Conservation (phyloP, 257 asterid species). For the Solanum bulbocastanum region DNA sequence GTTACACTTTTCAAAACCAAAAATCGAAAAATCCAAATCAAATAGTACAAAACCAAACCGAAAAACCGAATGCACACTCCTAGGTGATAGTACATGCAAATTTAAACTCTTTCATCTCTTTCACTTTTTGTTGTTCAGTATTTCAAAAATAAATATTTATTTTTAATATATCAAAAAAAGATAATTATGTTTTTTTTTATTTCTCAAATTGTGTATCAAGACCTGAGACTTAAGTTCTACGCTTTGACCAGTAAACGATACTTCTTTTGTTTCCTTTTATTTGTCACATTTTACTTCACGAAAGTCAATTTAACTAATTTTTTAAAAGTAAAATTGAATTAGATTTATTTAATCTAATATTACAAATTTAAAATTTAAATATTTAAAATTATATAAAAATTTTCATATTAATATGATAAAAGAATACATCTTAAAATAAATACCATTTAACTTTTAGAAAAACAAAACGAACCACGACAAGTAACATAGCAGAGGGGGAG, state of each 20-base stretch:
- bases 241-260: background rate
- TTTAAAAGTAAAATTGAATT: background rate
- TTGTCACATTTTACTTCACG: background rate
- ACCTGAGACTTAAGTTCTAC: background rate
- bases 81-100: background rate
- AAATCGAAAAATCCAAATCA: too few relatives aligned
- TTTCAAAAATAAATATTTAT: too few relatives aligned
- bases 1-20: too few relatives aligned
- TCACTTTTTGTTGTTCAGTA: too few relatives aligned
- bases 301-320: background rate
- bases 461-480: background rate
- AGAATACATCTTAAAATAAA: background rate
- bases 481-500: background rate
- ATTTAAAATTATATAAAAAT: background rate
- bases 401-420: background rate
- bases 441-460: background rate
- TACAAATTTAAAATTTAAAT: background rate
- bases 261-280: background rate
- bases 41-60: too few relatives aligned
- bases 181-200: too few relatives aligned
- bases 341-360: background rate
- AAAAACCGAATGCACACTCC: too few relatives aligned
- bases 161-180: too few relatives aligned
- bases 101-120: background rate
- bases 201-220: too few relatives aligned